Conservation (phyloP, 805 yeast genomes). For the Osmozyma mogii region DNA sequence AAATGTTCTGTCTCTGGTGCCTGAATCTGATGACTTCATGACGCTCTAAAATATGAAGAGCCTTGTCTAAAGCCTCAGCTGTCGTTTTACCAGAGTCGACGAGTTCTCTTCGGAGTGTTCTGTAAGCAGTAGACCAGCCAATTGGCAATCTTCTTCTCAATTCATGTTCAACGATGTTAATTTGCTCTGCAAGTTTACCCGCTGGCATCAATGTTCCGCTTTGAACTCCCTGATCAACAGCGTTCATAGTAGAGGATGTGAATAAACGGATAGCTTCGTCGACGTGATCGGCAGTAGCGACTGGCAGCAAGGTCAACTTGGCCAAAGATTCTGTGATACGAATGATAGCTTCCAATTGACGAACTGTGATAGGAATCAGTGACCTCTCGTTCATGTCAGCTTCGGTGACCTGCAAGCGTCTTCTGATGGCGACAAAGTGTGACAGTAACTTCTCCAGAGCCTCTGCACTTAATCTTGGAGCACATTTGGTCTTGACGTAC, state of each 20-base stretch:
- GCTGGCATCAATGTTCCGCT: slow-evolving; percentile 37
- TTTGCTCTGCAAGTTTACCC: slow-evolving; percentile 60
- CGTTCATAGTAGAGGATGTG: slow-evolving; percentile 96
- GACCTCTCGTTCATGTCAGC: slow-evolving; percentile 79
- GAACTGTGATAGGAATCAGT: slow-evolving; percentile 92
- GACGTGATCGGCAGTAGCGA: slow-evolving; percentile 84
- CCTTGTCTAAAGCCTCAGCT: slow-evolving; percentile 71
- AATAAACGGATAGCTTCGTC: slow-evolving; percentile 92
- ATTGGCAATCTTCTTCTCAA: slow-evolving; percentile 86
- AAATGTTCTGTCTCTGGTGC: slow-evolving; percentile 44
- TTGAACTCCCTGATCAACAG: slow-evolving; percentile 62
- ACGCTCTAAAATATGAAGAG: slow-evolving; percentile 72
- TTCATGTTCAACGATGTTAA: slow-evolving; percentile 73
- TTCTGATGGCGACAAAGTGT: slow-evolving; percentile 86
- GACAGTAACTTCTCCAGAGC: slow-evolving; percentile 88
- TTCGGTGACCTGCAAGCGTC: slow-evolving; percentile 75
- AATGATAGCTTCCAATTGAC: slow-evolving; percentile 95
- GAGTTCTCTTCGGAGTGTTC: slow-evolving; percentile 76
- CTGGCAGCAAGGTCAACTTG: slow-evolving; percentile 71
- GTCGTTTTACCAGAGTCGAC: slow-evolving; percentile 57
- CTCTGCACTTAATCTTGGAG: slow-evolving; percentile 82
- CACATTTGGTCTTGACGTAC: slow-evolving; percentile 83
- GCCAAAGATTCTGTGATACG: slow-evolving; percentile 95
- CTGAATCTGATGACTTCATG: slow-evolving; percentile 83
- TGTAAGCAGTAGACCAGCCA: slow-evolving; percentile 91